These are phyloP conservation scores for Gossypium davidsonii DNA, from an alignment of 441 rosid species.

Conservation along the genomic window DNA sequence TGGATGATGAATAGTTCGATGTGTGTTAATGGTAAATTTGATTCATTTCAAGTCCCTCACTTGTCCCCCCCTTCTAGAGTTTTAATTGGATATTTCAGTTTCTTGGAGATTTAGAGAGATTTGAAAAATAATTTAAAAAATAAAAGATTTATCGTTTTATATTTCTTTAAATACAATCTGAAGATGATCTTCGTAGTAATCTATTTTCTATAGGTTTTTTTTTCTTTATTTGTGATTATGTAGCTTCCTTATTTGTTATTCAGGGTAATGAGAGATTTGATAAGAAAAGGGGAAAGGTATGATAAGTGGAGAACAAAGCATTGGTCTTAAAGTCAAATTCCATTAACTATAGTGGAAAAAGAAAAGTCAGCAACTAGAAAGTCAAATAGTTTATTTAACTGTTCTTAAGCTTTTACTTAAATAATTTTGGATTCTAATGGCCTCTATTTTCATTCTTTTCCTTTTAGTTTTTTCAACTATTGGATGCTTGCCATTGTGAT, in stretches of 20 bases:
- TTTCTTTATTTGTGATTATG: not conserved
- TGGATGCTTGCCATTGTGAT: not conserved
- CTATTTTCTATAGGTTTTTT: not conserved
- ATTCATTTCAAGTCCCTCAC: not conserved
- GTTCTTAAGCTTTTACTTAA: not conserved
- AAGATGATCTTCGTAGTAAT: not conserved
- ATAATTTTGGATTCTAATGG: not conserved
- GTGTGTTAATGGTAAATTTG: not conserved
- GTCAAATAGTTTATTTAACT: not conserved
- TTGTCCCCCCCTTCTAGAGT: not conserved
- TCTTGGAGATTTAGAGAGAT: not conserved
- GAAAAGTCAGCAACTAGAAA: not conserved
- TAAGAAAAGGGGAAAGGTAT: not conserved
- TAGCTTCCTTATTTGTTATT: not conserved
- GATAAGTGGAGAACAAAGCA: not conserved
- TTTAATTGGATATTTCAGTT: not conserved
- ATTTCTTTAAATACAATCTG: not conserved
- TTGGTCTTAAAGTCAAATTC: conserved; percentile 1
- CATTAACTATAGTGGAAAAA: not conserved
- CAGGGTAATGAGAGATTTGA: not conserved
- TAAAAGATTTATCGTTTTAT: not conserved
- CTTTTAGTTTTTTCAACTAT: not conserved
- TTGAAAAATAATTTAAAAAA: not conserved
- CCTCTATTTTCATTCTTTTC: not conserved
- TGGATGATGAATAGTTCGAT: conserved; percentile 1